These are phyloP conservation scores for Tuber umbilicatum DNA, from an alignment of 495 filamentous ascomycete species.

Conservation along the genomic window DNA sequence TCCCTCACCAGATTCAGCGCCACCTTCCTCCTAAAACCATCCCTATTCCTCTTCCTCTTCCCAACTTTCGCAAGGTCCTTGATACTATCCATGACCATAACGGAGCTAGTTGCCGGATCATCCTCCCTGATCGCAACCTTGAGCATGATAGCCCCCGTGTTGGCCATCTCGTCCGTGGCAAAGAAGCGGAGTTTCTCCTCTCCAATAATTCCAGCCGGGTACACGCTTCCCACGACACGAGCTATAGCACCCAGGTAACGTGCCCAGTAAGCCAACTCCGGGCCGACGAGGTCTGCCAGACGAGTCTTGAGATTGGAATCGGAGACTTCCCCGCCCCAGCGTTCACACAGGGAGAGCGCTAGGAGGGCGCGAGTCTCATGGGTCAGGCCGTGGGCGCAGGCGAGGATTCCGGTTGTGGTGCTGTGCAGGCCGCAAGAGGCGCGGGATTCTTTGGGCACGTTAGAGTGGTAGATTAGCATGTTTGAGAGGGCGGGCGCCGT, in stretches of 20 bases:
- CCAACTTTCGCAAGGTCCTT: slow-evolving; percentile 52
- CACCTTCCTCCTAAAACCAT: slow-evolving; percentile 34
- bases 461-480: slow-evolving; percentile 50
- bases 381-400: slow-evolving; percentile 61
- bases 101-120: slow-evolving; percentile 26
- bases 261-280: slow-evolving; percentile 55
- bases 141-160: slow-evolving; percentile 20
- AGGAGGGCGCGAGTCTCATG: slow-evolving; percentile 66
- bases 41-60: slow-evolving; percentile 54
- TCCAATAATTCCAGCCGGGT: slow-evolving; percentile 40
- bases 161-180: slow-evolving; percentile 28
- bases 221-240: slow-evolving; percentile 48
- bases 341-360: slow-evolving; percentile 64
- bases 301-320: slow-evolving; percentile 49
- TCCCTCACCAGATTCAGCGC: slow-evolving; percentile 23
- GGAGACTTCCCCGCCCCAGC: slow-evolving; percentile 64
- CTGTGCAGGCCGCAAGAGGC: slow-evolving; percentile 64
- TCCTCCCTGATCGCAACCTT: slow-evolving; percentile 39
- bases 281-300: slow-evolving; percentile 47
- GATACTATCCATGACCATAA: slow-evolving; percentile 43
- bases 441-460: slow-evolving; percentile 49
- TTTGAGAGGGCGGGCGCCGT: slow-evolving; percentile 52
- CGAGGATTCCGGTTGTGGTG: slow-evolving; percentile 62
- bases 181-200: slow-evolving; percentile 38
- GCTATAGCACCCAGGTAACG: slow-evolving; percentile 56